A percentile compares a stretch with the other conserved stretches of the same genome.
These are phyloP conservation scores for Bondarzewia mesenterica DNA, from an alignment of 1,284 basidiomycete species.

Conservation along the genomic window DNA sequence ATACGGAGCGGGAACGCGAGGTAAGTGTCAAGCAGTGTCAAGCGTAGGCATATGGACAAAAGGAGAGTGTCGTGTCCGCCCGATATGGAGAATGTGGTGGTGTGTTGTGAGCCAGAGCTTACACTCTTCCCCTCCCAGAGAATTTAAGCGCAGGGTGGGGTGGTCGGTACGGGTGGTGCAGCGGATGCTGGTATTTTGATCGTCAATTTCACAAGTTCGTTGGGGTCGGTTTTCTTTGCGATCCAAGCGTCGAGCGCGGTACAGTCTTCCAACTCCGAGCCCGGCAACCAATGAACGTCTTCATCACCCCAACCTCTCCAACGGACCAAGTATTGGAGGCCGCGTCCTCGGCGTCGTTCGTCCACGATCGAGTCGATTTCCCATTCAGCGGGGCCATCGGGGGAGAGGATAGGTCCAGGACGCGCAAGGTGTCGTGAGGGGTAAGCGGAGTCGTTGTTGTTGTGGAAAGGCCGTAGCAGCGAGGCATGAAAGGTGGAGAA, in stretches of 20 bases:
- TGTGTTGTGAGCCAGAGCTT: no score
- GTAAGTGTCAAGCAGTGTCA: no score
- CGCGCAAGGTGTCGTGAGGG: background rate
- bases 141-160: no score
- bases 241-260: conserved; percentile 2
- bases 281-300: conserved; percentile 3
- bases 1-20: no score
- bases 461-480: background rate
- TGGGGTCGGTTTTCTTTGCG: background rate
- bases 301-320: conserved; percentile 5
- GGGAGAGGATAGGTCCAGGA: background rate
- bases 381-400: background rate
- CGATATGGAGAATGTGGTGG: no score
- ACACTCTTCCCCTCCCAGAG: no score
- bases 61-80: no score
- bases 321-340: conserved; percentile 3
- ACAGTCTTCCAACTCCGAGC: conserved; percentile 1
- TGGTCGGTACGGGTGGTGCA: no score
- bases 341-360: background rate
- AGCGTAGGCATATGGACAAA: no score
- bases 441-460: background rate
- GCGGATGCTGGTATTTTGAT: no score
- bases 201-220: no score
- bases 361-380: background rate
- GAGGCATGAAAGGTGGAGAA: background rate